Evolutionary conservation across 1,139 yeast species (phyloP).

Genomic region (Ashbya aceris): DNA sequence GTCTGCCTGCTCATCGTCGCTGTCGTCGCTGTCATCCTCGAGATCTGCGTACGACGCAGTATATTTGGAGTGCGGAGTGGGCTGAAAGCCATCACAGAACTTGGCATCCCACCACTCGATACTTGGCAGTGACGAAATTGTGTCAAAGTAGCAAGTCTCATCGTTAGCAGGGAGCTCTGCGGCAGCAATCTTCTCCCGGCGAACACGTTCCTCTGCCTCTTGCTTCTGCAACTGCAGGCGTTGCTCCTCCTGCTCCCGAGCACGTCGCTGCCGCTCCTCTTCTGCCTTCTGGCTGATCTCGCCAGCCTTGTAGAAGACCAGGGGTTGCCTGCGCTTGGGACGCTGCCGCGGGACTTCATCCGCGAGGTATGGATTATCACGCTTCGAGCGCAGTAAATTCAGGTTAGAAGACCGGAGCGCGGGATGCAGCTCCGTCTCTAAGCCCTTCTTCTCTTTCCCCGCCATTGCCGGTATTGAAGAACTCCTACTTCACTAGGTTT

Average conservation of each 20-base stretch:
- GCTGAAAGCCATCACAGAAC: slow-evolving; percentile 12
- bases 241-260: slow-evolving; percentile 6
- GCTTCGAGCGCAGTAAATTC: slow-evolving; percentile 21
- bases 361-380: slow-evolving; percentile 24
- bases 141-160: slow-evolving; percentile 18
- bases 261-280: slow-evolving; percentile 9
- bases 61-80: slow-evolving; percentile 16
- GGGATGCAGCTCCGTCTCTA: slow-evolving; percentile 26
- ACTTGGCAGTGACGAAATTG: slow-evolving; percentile 12
- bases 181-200: slow-evolving; percentile 8
- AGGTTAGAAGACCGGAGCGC: slow-evolving; percentile 22
- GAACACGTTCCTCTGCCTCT: slow-evolving; percentile 7
- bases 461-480: background rate
- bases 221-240: slow-evolving; percentile 7
- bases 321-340: slow-evolving; percentile 11
- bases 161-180: slow-evolving; percentile 26
- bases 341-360: slow-evolving; percentile 6
- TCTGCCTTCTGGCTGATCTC: slow-evolving; percentile 15
- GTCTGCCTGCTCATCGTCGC: slow-evolving; percentile 11
- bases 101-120: slow-evolving; percentile 29
- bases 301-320: slow-evolving; percentile 20
- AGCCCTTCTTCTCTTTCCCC: slow-evolving; percentile 13
- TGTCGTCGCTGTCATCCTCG: slow-evolving; percentile 21
- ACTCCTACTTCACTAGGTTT: too few relatives aligned
- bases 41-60: slow-evolving; percentile 8